phyloP scores from a whole-genome alignment of 768 basidiomycete genomes.

The Pleurotus tuoliensis region DNA sequence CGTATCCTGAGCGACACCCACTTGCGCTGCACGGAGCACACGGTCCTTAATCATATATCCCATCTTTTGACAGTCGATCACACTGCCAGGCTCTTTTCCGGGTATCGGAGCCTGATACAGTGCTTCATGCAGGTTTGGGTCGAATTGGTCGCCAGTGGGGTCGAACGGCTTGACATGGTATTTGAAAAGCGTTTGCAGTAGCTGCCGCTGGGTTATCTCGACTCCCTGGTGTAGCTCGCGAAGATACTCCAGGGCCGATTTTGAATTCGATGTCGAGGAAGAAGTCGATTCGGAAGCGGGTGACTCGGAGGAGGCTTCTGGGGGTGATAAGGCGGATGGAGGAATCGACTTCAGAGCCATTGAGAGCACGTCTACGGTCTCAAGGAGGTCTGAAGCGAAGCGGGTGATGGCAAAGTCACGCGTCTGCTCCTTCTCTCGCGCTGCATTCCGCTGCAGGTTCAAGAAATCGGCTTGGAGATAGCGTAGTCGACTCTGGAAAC shows the following conservation, averaged over 20 bases:
- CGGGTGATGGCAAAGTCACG: constrained; percentile 90
- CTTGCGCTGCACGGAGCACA: constrained; percentile 90
- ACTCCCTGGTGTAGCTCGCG: constrained; percentile 82
- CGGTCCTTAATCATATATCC: constrained; percentile 96
- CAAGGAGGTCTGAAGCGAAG: constrained; percentile 87
- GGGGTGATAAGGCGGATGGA: constrained; percentile 33
- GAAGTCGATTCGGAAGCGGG: constrained; percentile 23
- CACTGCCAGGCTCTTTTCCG: constrained; percentile 84
- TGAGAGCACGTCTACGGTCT: constrained; percentile 86
- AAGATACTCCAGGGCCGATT: constrained; percentile 56
- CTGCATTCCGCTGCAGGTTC: constrained; percentile 89
- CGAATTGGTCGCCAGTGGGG: constrained; percentile 88
- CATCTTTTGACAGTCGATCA: constrained; percentile 86
- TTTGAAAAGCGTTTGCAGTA: constrained; percentile 86
- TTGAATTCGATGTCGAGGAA: constrained; percentile 35
- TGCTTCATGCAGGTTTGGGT: constrained; percentile 95
- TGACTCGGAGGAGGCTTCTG: constrained; percentile 17
- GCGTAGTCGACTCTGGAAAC: constrained; percentile 72
- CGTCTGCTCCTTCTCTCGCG: constrained; percentile 88
- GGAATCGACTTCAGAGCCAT: constrained; percentile 83
- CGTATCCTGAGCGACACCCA: constrained; percentile 84
- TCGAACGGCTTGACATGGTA: constrained; percentile 92
- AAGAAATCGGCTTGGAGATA: constrained; percentile 95
- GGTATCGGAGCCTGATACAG: constrained; percentile 90
- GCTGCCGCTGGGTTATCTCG: constrained; percentile 84